A percentile compares a stretch with the other conserved stretches of the same genome.
Evolutionary conservation across 345 rosid genomes (phyloP).

Genomic region (Salix suchowensis): DNA sequence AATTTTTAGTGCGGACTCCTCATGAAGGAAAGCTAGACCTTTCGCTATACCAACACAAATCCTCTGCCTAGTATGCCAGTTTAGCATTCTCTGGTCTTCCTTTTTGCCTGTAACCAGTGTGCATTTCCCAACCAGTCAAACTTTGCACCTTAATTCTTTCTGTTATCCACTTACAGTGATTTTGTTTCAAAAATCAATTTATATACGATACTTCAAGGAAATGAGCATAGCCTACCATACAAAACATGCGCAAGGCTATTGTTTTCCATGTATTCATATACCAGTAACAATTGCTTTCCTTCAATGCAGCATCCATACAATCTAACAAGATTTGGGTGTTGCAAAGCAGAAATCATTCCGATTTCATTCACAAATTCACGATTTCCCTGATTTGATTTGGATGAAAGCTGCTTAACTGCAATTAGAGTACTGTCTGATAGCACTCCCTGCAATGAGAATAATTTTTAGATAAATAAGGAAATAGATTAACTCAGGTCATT

Average conservation of each 20-base stretch:
- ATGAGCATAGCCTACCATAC: constrained; percentile 24
- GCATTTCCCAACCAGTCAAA: not conserved
- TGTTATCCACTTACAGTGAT: not conserved
- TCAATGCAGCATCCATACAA: constrained; percentile 30
- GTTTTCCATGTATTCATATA: constrained; percentile 56
- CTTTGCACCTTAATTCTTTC: not conserved
- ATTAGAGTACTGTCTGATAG: constrained; percentile 46
- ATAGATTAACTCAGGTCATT: not conserved
- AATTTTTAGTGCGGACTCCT: constrained; percentile 28
- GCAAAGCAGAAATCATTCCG: constrained; percentile 56
- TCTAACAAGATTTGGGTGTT: constrained; percentile 56
- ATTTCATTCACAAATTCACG: constrained; percentile 56
- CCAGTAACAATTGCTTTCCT: constrained; percentile 46
- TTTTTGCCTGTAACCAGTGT: constrained; percentile 5
- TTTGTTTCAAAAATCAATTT: not conserved
- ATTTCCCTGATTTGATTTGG: constrained; percentile 56
- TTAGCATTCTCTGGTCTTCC: constrained; percentile 12
- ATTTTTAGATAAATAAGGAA: not conserved
- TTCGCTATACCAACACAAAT: constrained; percentile 28
- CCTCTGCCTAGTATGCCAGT: constrained; percentile 26
- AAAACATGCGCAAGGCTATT: constrained; percentile 52
- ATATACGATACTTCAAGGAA: not conserved
- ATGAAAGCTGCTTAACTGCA: constrained; percentile 49
- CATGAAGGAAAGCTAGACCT: constrained; percentile 34
- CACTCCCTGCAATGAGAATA: constrained; percentile 34